A percentile compares a stretch with the other conserved stretches of the same genome.
Conservation (phyloP, 2,329 filamentous ascomycete genomes). For the Bipolaris bicolor region DNA sequence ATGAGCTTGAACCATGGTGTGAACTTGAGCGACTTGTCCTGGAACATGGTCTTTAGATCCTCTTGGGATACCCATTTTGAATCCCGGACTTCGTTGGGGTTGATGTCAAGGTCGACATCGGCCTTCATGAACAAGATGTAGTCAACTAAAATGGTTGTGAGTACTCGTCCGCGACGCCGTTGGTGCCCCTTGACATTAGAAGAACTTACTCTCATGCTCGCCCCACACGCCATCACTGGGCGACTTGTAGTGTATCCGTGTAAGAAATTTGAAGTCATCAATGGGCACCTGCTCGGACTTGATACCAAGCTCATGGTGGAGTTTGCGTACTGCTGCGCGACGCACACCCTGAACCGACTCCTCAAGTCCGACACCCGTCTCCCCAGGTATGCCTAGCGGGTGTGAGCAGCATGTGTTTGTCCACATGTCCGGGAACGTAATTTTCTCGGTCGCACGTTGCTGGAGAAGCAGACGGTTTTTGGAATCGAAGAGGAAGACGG, state of each 20-base stretch:
- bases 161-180: conserved; percentile 4
- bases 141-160: conserved; percentile 68
- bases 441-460: conserved; percentile 95
- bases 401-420: conserved; percentile 99
- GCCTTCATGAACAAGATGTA: conserved; percentile 96
- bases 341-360: conserved; percentile 86
- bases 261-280: conserved; percentile 91
- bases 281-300: conserved; percentile 85
- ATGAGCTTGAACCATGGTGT: conserved; percentile 99
- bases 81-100: conserved; percentile 87
- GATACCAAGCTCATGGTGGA: conserved; percentile 95
- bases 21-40: conserved; percentile 79
- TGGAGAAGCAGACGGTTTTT: conserved; percentile 92
- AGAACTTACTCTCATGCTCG: conserved; percentile 86
- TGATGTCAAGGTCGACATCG: conserved; percentile 81
- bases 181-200: background rate
- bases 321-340: conserved; percentile 88
- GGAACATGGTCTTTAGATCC: conserved; percentile 83
- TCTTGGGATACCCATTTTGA: conserved; percentile 83
- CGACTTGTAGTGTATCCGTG: conserved; percentile 96
- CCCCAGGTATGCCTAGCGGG: conserved; percentile 86
- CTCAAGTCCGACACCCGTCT: conserved; percentile 82
- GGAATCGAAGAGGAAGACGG: conserved; percentile 95
- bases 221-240: conserved; percentile 98
- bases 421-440: conserved; percentile 99